These are phyloP conservation scores for Linaria vulgaris DNA, from an alignment of 257 asterid species.

Conservation along the genomic window DNA sequence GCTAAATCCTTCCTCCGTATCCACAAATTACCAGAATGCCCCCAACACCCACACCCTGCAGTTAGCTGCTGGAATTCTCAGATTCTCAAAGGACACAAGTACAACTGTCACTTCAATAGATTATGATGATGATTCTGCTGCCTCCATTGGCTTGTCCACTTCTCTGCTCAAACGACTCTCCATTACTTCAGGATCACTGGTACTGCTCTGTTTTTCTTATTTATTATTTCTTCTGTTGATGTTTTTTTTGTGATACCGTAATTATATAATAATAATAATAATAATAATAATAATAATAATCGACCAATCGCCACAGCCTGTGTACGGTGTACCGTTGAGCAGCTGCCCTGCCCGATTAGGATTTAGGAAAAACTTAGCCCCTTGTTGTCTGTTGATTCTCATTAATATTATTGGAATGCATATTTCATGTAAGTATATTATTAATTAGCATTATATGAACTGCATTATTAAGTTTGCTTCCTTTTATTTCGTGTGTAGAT, in stretches of 20 bases:
- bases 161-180: conserved; percentile 66
- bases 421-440: no score
- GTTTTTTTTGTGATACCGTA: no score
- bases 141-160: conserved; percentile 71
- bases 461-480: conserved; percentile 1
- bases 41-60: conserved; percentile 35
- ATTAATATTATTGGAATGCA: no score
- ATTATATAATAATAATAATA: no score
- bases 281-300: no score
- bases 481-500: conserved; percentile 41
- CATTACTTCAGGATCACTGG: conserved; percentile 87
- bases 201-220: conserved; percentile 19
- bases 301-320: no score
- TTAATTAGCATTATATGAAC: no score
- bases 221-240: background rate
- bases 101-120: conserved; percentile 40
- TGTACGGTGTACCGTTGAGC: no score
- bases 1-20: conserved; percentile 35
- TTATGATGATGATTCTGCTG: conserved; percentile 61
- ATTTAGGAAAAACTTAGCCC: no score
- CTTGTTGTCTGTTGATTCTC: no score
- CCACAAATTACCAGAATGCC: conserved; percentile 22
- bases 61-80: conserved; percentile 67
- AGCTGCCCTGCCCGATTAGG: no score
- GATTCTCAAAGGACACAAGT: conserved; percentile 29